These are phyloP conservation scores for Grammothele lineata DNA, from an alignment of 768 basidiomycete species.

Conservation along the genomic window DNA sequence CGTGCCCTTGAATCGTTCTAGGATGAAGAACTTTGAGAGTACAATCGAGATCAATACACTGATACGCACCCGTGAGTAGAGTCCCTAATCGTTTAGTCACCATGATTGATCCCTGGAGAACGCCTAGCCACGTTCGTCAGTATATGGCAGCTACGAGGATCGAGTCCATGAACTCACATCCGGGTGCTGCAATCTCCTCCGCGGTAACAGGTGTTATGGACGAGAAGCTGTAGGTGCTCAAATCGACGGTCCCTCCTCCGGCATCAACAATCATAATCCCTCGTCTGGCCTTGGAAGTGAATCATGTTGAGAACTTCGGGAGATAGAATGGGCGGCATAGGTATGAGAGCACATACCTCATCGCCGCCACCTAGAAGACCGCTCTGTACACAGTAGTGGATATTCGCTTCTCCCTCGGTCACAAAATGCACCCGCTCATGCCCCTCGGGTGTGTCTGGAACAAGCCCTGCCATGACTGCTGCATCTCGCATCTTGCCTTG, in stretches of 20 bases:
- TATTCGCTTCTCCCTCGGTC: slow-evolving; percentile 62
- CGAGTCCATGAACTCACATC: slow-evolving; percentile 23
- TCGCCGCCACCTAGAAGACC: slow-evolving; percentile 37
- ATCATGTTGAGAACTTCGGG: neutral
- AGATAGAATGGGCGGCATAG: slow-evolving; percentile 1
- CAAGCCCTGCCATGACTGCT: slow-evolving; percentile 46
- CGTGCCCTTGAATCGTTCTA: no score
- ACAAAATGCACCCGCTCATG: slow-evolving; percentile 47
- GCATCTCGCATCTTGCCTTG: slow-evolving; percentile 54
- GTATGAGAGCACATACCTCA: slow-evolving; percentile 21
- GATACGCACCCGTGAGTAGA: slow-evolving; percentile 29
- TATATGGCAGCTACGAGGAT: neutral
- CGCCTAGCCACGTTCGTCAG: no score
- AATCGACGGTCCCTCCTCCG: slow-evolving; percentile 41
- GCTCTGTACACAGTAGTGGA: slow-evolving; percentile 52
- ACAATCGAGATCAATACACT: slow-evolving; percentile 18
- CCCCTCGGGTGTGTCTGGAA: slow-evolving; percentile 35
- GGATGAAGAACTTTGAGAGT: slow-evolving; percentile 29
- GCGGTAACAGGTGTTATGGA: slow-evolving; percentile 16
- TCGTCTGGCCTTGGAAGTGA: slow-evolving; percentile 19
- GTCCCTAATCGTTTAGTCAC: slow-evolving; percentile 32
- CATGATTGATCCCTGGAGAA: slow-evolving; percentile 37
- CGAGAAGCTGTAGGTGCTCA: slow-evolving; percentile 33
- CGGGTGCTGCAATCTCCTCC: slow-evolving; percentile 34
- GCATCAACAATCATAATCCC: slow-evolving; percentile 48